phyloP scores from a whole-genome alignment of 257 asterid species.

The Jacaranda copaia region DNA sequence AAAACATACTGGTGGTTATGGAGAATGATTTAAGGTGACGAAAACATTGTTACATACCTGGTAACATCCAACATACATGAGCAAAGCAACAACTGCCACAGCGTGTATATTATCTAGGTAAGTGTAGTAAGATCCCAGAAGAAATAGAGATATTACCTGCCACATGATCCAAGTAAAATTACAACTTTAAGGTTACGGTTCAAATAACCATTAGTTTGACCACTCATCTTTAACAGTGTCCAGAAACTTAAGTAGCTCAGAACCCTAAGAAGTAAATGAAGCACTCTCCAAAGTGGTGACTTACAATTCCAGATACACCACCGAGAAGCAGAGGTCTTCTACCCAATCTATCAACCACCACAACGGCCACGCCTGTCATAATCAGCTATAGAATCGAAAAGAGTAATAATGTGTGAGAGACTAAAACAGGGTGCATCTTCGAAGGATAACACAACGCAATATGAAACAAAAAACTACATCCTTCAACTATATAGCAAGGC shows the following conservation, averaged over 20 bases:
- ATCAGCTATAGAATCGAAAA: slow-evolving; percentile 58
- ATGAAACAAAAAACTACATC: too few relatives aligned
- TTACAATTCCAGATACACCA: slow-evolving; percentile 97
- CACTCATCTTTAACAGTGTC: slow-evolving; percentile 9
- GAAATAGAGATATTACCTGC: slow-evolving; percentile 86
- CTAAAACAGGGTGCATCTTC: background rate
- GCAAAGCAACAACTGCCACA: slow-evolving; percentile 86
- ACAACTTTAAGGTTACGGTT: slow-evolving; percentile 8
- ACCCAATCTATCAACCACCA: slow-evolving; percentile 83
- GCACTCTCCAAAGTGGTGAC: slow-evolving; percentile 32
- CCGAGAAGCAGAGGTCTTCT: slow-evolving; percentile 97
- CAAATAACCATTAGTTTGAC: background rate
- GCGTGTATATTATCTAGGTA: slow-evolving; percentile 68
- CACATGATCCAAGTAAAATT: slow-evolving; percentile 41
- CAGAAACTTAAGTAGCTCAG: slow-evolving; percentile 18
- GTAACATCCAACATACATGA: slow-evolving; percentile 93
- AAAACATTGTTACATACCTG: slow-evolving; percentile 60
- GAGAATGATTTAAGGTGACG: background rate
- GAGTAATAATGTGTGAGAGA: slow-evolving; percentile 10
- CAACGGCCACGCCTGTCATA: slow-evolving; percentile 90
- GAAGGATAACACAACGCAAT: too few relatives aligned
- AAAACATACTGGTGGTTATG: slow-evolving; percentile 10
- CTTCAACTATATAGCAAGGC: too few relatives aligned
- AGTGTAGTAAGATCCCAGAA: slow-evolving; percentile 92
- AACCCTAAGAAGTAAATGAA: background rate